Base-by-base conservation (phyloP, 1,139 yeast species). In the Kodamaea sp. region DNA sequence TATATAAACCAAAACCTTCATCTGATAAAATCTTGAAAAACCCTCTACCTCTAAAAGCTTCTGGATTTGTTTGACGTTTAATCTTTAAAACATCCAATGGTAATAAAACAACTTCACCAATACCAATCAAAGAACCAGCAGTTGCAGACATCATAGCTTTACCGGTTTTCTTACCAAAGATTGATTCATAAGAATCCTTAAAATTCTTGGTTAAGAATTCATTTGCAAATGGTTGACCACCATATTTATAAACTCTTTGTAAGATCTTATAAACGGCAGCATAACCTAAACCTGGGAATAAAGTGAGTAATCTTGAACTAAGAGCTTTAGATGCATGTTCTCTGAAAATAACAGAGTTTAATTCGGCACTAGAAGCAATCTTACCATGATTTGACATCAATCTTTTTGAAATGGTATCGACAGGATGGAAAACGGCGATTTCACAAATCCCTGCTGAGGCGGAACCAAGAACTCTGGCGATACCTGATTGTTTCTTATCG, bases 1-100 rank as follows among this genome's bases (percentile, higher is more conserved):
- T 79, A 73, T 92, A 92, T 55, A 92, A 75, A 29, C 92, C 89
- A 46, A 88, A 76, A 20, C 98, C 98, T 70, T 94, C 98, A 59
- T 92, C 98, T 39, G 75, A 61, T 48, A 92, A 61, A 55, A 92
- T 88, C 66, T 79, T 84, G 48, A 89, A 46, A 69, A 92, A 89
- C 8, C 98, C 97, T 73, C 98, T 85, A 54, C 99, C 99, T 65
- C 82, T 84, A 79, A 92, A 92, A 22, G 98, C 74, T 65, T 92
- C 98, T 9, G 99, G 99, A 75, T 92, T 92, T 41, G 99, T 92
- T 75, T 92, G 99, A 72, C 97, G 90, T 73, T 92, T 92, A 66
- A 92, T 94, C 74, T 92, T 92, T 61, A 92, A 76, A 36, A 92
- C 98, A 62, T 92, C 99, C 58, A 92, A 77, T 35, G 99, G 99